Conservation (phyloP, 1,284 basidiomycete genomes). For the Paramarasmius palmivorus region DNA sequence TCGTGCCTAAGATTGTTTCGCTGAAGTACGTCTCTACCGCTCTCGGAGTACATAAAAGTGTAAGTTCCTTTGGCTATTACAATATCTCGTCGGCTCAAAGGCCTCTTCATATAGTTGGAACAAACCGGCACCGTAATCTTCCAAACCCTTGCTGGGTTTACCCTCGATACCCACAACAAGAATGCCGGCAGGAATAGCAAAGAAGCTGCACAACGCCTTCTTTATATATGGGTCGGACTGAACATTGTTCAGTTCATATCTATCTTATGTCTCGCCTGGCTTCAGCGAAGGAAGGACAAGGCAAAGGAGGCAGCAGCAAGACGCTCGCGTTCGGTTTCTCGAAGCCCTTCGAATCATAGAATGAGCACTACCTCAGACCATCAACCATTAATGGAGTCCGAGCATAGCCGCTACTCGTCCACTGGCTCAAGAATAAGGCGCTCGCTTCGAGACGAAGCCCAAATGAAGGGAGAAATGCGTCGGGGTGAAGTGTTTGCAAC, state of each 20-base stretch:
- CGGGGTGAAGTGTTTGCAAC: slow-evolving; percentile 54
- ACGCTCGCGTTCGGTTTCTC: slow-evolving; percentile 9
- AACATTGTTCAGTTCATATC: slow-evolving; percentile 62
- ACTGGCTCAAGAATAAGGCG: slow-evolving; percentile 16
- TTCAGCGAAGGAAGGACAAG: slow-evolving; percentile 40
- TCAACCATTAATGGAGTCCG: slow-evolving; percentile 12
- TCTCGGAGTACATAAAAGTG: slow-evolving; percentile 77
- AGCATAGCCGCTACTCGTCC: slow-evolving; percentile 18
- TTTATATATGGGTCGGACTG: slow-evolving; percentile 59
- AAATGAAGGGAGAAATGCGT: slow-evolving; percentile 38
- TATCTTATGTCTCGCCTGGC: slow-evolving; percentile 46
- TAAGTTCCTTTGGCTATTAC: slow-evolving; percentile 33
- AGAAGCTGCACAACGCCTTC: slow-evolving; percentile 48
- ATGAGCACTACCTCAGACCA: slow-evolving; percentile 15
- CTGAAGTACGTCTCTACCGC: slow-evolving; percentile 76
- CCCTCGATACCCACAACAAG: slow-evolving; percentile 52
- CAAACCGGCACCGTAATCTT: slow-evolving; percentile 71
- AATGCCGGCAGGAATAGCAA: slow-evolving; percentile 14
- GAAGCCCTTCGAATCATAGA: slow-evolving; percentile 12
- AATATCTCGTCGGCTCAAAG: slow-evolving; percentile 6
- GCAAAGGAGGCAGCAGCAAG: slow-evolving; percentile 18
- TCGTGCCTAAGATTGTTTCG: slow-evolving; percentile 74
- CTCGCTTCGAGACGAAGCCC: slow-evolving; percentile 22
- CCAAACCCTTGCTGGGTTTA: slow-evolving; percentile 68
- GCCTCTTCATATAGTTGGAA: slow-evolving; percentile 53